phyloP scores from a whole-genome alignment of 2,329 filamentous ascomycete genomes.

The Epichloe sp. region DNA sequence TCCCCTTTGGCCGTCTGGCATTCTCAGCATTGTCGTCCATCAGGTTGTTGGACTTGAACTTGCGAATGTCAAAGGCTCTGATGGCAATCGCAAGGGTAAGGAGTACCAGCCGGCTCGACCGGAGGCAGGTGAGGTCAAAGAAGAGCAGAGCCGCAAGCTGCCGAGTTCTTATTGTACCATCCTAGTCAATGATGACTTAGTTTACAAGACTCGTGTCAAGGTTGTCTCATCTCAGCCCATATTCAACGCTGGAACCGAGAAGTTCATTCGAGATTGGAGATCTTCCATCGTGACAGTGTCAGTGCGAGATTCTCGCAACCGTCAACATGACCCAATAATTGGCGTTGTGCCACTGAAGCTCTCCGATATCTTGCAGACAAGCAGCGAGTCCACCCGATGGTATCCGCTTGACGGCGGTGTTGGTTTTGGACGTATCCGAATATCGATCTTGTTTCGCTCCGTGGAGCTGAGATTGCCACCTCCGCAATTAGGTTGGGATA shows the following conservation, averaged over 20 bases:
- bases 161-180: constrained; percentile 94
- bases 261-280: constrained; percentile 87
- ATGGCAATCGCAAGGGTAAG: constrained; percentile 66
- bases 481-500: constrained; percentile 80
- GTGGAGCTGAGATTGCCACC: constrained; percentile 79
- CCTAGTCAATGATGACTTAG: constrained; percentile 72
- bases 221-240: constrained; percentile 90
- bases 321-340: constrained; percentile 88
- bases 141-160: constrained; percentile 66
- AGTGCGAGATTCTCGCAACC: constrained; percentile 76
- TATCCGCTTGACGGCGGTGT: constrained; percentile 94
- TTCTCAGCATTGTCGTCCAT: constrained; percentile 77
- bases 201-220: constrained; percentile 91
- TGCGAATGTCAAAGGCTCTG: constrained; percentile 77
- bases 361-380: constrained; percentile 75
- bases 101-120: constrained; percentile 83
- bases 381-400: constrained; percentile 78
- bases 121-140: constrained; percentile 69
- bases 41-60: constrained; percentile 92
- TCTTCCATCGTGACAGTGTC: constrained; percentile 76
- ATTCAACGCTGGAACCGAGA: constrained; percentile 91
- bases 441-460: constrained; percentile 81
- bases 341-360: constrained; percentile 83
- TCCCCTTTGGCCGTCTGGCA: constrained; percentile 87
- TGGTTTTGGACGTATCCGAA: constrained; percentile 77